These are phyloP conservation scores for Naganishia antarctica DNA, from an alignment of 768 basidiomycete genomes.

Conservation along the genomic window DNA sequence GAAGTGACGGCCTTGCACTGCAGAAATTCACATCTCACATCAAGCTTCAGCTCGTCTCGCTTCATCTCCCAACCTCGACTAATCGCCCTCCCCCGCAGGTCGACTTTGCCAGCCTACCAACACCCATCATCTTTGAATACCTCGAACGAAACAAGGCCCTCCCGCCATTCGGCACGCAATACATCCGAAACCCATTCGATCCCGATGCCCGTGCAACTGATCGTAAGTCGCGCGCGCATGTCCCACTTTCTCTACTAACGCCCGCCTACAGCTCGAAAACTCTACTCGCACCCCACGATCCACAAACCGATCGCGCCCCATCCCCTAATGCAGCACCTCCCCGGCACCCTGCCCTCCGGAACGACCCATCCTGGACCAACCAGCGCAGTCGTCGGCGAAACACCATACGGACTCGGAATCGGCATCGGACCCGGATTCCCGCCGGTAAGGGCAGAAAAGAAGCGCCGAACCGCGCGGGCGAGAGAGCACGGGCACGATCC, in stretches of 20 bases:
- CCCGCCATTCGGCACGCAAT: conserved; percentile 21
- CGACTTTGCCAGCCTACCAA: conserved; percentile 18
- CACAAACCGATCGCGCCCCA: conserved; percentile 16
- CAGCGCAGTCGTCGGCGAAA: background rate
- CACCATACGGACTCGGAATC: conserved; percentile 9
- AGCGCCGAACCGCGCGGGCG: conserved; percentile 8
- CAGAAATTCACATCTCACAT: too few species aligned
- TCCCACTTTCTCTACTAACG: background rate
- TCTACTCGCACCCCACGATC: conserved; percentile 17
- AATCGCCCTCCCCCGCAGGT: background rate
- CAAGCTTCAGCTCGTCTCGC: too few species aligned
- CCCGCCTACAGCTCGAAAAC: conserved; percentile 5
- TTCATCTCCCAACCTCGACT: background rate
- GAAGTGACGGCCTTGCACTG: too few species aligned
- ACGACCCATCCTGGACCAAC: background rate
- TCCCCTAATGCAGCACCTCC: conserved; percentile 19
- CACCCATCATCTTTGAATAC: conserved; percentile 14
- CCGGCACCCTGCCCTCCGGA: background rate
- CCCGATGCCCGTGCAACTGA: conserved; percentile 6
- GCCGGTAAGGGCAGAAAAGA: conserved; percentile 2
- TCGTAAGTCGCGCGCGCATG: conserved; percentile 19
- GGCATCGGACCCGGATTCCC: conserved; percentile 6
- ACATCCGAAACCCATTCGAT: conserved; percentile 19
- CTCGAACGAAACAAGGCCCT: conserved; percentile 26
- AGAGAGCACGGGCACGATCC: background rate